Conservation (phyloP, 2,329 filamentous ascomycete genomes). For the Claviceps pazoutovae region DNA sequence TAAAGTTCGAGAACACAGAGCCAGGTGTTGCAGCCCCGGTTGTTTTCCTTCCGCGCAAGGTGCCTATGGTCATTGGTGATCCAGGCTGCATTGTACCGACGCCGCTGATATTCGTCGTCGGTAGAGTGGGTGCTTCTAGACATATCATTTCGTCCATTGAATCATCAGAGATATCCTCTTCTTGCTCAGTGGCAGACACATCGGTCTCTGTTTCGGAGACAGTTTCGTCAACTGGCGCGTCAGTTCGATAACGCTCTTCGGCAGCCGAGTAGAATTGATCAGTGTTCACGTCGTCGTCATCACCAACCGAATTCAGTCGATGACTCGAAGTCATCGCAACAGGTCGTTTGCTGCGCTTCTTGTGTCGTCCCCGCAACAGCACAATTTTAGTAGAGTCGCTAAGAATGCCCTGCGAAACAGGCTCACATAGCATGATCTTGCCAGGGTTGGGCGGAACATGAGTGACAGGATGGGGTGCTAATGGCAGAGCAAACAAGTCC, state of each 20-base stretch:
- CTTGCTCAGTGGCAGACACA: slow-evolving; percentile 49
- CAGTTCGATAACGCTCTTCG: slow-evolving; percentile 57
- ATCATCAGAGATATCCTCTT: slow-evolving; percentile 70
- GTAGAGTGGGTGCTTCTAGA: slow-evolving; percentile 63
- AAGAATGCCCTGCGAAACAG: slow-evolving; percentile 76
- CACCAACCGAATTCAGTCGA: slow-evolving; percentile 41
- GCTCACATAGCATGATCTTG: slow-evolving; percentile 85
- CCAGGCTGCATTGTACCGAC: slow-evolving; percentile 68
- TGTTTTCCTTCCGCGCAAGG: slow-evolving; percentile 40
- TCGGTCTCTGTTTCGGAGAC: slow-evolving; percentile 51
- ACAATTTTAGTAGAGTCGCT: slow-evolving; percentile 71
- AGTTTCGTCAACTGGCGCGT: slow-evolving; percentile 43
- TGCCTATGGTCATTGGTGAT: slow-evolving; percentile 60
- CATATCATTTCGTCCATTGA: slow-evolving; percentile 91
- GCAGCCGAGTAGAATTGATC: slow-evolving; percentile 89
- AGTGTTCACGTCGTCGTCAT: slow-evolving; percentile 64
- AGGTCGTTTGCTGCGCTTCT: slow-evolving; percentile 35
- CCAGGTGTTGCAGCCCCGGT: slow-evolving; percentile 72
- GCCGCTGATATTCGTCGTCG: slow-evolving; percentile 63
- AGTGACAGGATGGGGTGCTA: slow-evolving; percentile 75
- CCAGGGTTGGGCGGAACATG: slow-evolving; percentile 74
- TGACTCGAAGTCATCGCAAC: slow-evolving; percentile 28
- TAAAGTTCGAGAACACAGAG: slow-evolving; percentile 81
- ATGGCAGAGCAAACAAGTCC: slow-evolving; percentile 62
- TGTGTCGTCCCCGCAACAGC: slow-evolving; percentile 50